Percentiles rank a stretch among this genome's conserved stretches.
phyloP scores from a whole-genome alignment of 345 rosid species.

The Leavenworthia alabamica region DNA sequence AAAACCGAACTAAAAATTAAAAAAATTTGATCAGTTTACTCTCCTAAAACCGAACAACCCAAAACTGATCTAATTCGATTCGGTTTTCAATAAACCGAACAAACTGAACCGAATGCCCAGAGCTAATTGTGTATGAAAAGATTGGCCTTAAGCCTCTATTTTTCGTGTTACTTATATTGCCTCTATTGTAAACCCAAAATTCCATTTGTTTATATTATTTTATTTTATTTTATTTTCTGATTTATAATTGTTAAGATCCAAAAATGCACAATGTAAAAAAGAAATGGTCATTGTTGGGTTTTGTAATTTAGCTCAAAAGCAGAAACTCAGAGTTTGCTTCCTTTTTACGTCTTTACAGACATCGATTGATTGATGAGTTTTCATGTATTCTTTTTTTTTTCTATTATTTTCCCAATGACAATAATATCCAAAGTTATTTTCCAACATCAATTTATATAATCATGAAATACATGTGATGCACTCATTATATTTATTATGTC shows the following conservation, averaged over 20 bases:
- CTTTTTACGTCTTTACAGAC: conserved; percentile 48
- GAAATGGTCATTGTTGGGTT: conserved; percentile 10
- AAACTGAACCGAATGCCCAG: too few relatives aligned
- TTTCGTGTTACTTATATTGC: not conserved
- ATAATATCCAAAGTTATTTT: not conserved
- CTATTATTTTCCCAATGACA: conserved; percentile 21
- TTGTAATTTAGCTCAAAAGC: conserved; percentile 24
- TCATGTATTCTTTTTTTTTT: conserved; percentile 36
- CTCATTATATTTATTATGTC: not conserved
- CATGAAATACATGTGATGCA: not conserved
- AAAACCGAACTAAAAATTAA: too few relatives aligned
- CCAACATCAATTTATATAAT: not conserved
- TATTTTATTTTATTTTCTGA: not conserved
- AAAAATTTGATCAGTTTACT: too few relatives aligned
- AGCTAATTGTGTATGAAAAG: not conserved
- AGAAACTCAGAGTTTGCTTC: conserved; percentile 43
- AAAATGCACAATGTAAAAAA: conserved; percentile 19
- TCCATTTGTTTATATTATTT: not conserved
- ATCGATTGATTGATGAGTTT: conserved; percentile 36
- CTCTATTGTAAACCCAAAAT: not conserved
- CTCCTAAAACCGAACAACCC: too few relatives aligned
- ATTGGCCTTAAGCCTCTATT: not conserved
- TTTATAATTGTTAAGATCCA: conserved; percentile 14
- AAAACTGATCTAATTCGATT: too few relatives aligned
- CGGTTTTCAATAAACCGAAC: too few relatives aligned